Base-by-base conservation (phyloP, 768 basidiomycete genomes). In the Pisolithus microcarpus region DNA sequence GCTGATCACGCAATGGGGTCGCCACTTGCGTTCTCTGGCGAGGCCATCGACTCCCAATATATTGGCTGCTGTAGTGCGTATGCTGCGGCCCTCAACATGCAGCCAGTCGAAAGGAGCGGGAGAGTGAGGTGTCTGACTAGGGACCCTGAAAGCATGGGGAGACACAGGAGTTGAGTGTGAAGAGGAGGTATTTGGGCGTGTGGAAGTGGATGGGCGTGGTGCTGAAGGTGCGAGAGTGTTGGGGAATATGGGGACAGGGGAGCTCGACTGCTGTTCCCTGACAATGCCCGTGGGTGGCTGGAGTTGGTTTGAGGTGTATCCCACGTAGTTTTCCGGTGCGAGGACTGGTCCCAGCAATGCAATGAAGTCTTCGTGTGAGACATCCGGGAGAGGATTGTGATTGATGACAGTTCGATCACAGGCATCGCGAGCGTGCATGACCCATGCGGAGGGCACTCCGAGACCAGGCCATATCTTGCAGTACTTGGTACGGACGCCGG, bases 31-130 rank as follows among this genome's bases (percentile, higher is more conserved):
- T 61, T 92, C 90, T 3, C 83, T 77, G 5, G 88, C 87, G 31
- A 91, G 78, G 9, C 88, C 85, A 56, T 91, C 89, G 40, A 92
- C 57, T 5, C 89, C 90, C 28, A 80, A 74, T 28, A 92, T 79
- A 60, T 91, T 91, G 57, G 73, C 82, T 24, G 87, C 66, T 4
- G 88, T 91, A 9, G 85, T 89, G 65, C 85, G 87, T 30, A 86
- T 81, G 0, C 79, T 84, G 3, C 89, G 73, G 4, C 88, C 89
- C 58, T 91, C 89, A 53, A 92, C 87, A 60, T 91, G 88, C 6
- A 92, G 68, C 87, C 89, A 90, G 56, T 91, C 86, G 48, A 91
- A 86, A 0, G 88, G 90, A 0, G 88, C 86, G 0, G 84, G 83
- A 45, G 79, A 83, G 53, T 77, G 75, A 7, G 75, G 72, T 50